A percentile compares a stretch with the other conserved stretches of the same genome.
These are phyloP conservation scores for Auricularia sp. DNA, from an alignment of 768 basidiomycete genomes.

Conservation along the genomic window DNA sequence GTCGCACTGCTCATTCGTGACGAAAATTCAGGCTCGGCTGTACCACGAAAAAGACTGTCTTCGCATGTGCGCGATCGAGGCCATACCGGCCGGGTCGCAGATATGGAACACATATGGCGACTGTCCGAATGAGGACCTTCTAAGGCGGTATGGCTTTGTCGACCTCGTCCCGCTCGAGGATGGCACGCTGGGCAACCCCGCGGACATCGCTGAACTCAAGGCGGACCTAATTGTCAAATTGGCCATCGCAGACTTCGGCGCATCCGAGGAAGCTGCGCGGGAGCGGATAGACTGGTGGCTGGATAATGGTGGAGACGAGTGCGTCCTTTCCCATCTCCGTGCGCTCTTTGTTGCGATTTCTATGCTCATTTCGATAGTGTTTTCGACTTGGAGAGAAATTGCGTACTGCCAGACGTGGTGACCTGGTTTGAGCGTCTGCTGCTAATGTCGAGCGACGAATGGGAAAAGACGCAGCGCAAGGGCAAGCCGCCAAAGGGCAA, in stretches of 20 bases:
- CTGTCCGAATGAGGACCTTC: constrained; percentile 82
- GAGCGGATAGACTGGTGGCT: constrained; percentile 90
- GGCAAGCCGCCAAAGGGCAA: constrained; percentile 68
- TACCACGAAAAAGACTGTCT: constrained; percentile 66
- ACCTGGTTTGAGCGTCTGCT: constrained; percentile 59
- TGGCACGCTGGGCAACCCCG: constrained; percentile 51
- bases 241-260: constrained; percentile 21
- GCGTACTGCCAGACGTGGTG: constrained; percentile 43
- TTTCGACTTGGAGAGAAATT: constrained; percentile 43
- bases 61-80: constrained; percentile 71
- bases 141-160: constrained; percentile 91
- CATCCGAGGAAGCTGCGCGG: constrained; percentile 20
- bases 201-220: constrained; percentile 66
- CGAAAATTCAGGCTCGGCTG: constrained; percentile 55
- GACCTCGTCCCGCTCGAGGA: constrained; percentile 54
- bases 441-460: constrained; percentile 43
- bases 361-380: constrained; percentile 27
- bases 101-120: constrained; percentile 98
- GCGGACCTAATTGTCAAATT: constrained; percentile 52
- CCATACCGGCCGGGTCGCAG: constrained; percentile 70
- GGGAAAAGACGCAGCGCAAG: constrained; percentile 48
- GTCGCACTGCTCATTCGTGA: background rate
- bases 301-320: constrained; percentile 87
- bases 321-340: background rate
- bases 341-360: constrained; percentile 9